Evolutionary conservation across 176 grass and related monocot genomes (phyloP).

Genomic region (Phragmites australis): DNA sequence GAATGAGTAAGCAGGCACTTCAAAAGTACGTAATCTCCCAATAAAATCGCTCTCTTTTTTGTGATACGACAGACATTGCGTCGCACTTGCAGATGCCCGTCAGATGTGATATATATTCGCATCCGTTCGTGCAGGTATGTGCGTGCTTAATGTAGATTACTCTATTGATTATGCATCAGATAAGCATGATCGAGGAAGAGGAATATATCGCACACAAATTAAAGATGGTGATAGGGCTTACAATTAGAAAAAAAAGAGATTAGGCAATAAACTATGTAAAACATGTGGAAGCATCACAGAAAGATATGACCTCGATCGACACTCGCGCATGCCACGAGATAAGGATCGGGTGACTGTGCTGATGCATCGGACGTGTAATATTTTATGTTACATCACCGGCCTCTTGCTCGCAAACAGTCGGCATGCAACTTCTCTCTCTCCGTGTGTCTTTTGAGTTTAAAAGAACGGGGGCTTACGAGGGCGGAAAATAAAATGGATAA

Average conservation of each 20-base stretch:
- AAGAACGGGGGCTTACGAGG: background rate
- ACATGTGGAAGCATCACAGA: conserved; percentile 36
- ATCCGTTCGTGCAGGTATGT: background rate
- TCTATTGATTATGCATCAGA: background rate
- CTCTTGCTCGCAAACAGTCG: conserved; percentile 2
- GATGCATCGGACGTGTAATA: background rate
- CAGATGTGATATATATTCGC: conserved; percentile 18
- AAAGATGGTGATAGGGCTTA: background rate
- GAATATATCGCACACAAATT: background rate
- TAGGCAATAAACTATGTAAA: conserved; percentile 3
- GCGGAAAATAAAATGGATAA: conserved; percentile 15
- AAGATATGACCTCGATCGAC: background rate
- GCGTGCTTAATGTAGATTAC: conserved; percentile 24
- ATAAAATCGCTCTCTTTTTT: conserved; percentile 27
- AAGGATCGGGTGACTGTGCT: background rate
- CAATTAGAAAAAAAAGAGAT: background rate
- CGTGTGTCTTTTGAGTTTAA: background rate
- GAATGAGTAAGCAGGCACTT: conserved; percentile 47
- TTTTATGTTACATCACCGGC: conserved; percentile 28
- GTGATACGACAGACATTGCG: conserved; percentile 18
- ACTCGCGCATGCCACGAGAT: conserved; percentile 22
- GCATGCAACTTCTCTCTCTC: background rate
- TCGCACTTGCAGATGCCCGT: background rate
- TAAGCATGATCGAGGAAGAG: background rate
- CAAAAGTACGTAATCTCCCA: conserved; percentile 10